Percentiles rank a stretch among this genome's conserved stretches.
phyloP scores from a whole-genome alignment of 345 rosid genomes.

The Isatis tinctoria region DNA sequence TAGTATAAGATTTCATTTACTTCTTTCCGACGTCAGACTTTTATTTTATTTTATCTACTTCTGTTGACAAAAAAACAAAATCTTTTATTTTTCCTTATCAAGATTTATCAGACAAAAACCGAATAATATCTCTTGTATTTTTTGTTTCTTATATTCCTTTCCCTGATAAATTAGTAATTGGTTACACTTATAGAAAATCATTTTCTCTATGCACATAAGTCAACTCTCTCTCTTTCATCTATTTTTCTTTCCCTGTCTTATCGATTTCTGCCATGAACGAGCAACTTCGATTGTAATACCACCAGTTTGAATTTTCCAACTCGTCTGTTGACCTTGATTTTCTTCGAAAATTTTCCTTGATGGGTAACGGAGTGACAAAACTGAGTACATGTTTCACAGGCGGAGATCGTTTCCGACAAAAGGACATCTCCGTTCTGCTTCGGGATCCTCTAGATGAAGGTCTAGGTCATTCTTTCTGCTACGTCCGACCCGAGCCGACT shows the following conservation, averaged over 20 bases:
- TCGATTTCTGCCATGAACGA: not conserved
- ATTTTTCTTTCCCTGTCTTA: not conserved
- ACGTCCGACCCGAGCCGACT: not conserved
- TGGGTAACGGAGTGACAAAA: not conserved
- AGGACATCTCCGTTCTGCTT: not conserved
- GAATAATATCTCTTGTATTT: slow-evolving; percentile 19
- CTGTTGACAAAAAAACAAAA: not conserved
- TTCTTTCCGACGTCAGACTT: slow-evolving; percentile 10
- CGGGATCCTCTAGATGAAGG: not conserved
- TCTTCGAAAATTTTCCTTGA: not conserved
- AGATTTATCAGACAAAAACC: not conserved
- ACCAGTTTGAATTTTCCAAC: not conserved
- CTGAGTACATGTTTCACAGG: not conserved
- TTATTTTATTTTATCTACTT: not conserved
- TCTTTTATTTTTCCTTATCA: not conserved
- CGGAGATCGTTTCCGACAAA: not conserved
- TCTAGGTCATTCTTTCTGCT: not conserved
- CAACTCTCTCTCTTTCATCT: not conserved
- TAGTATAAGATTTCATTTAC: not conserved
- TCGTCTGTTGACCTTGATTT: not conserved
- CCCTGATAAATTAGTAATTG: not conserved
- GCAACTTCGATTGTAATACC: not conserved
- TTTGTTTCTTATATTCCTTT: slow-evolving; percentile 9
- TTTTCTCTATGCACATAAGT: not conserved
- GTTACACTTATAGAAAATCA: not conserved